These are phyloP conservation scores for Tulasnella sp. DNA, from an alignment of 768 basidiomycete genomes.

Conservation along the genomic window DNA sequence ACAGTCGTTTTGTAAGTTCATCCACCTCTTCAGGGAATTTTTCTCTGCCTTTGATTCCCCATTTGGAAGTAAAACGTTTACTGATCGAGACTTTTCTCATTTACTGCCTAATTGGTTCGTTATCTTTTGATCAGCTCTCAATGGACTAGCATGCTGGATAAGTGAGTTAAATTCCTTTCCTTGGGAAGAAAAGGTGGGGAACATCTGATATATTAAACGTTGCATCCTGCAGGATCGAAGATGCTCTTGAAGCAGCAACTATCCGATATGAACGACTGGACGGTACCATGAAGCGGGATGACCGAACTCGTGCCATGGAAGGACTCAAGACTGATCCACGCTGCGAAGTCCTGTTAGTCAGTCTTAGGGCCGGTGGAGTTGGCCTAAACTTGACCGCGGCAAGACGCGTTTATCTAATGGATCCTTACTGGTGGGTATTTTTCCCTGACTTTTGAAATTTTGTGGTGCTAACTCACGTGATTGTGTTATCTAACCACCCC, in stretches of 20 bases:
- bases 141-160: slow-evolving; percentile 90
- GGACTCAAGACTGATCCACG: slow-evolving; percentile 76
- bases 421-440: slow-evolving; percentile 73
- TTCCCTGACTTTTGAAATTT: slow-evolving; percentile 12
- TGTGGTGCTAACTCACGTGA: too few relatives aligned
- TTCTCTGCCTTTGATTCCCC: slow-evolving; percentile 18
- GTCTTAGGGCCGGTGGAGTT: slow-evolving; percentile 92
- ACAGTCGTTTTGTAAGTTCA: slow-evolving; percentile 85
- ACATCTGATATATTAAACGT: slow-evolving; percentile 12
- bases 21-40: slow-evolving; percentile 19
- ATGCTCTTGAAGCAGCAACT: slow-evolving; percentile 65
- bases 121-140: slow-evolving; percentile 48
- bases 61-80: too few relatives aligned
- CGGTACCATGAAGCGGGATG: slow-evolving; percentile 96
- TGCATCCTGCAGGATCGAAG: slow-evolving; percentile 52
- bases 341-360: slow-evolving; percentile 90
- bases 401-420: slow-evolving; percentile 87
- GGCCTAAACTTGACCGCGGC: slow-evolving; percentile 93
- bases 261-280: slow-evolving; percentile 89
- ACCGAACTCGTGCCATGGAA: slow-evolving; percentile 84
- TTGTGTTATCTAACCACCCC: too few relatives aligned
- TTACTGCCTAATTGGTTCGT: background rate
- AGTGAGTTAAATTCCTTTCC: slow-evolving; percentile 34
- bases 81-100: background rate
- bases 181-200: background rate